Evolutionary conservation across 176 grass and related monocot genomes (phyloP), one percentile per base, ranked within the genome.

Genomic region (Avena sativa): DNA sequence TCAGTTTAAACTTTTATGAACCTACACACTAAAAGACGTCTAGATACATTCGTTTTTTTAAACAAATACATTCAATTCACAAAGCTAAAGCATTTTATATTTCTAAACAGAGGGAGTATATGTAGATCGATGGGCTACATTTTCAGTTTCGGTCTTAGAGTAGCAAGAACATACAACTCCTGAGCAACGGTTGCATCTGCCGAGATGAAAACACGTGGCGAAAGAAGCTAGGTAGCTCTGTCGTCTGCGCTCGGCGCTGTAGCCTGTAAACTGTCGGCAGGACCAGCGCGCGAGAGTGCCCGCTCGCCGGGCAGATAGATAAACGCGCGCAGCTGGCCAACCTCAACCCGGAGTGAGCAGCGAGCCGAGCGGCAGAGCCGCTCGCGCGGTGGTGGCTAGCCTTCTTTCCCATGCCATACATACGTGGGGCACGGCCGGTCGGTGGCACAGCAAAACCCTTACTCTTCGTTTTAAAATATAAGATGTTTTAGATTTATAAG

Each of bases 191-290:
- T 40, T 40, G 38, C 38, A 40, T 40, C 38, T 40, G 60, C 60
- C 60, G 21, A 26, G 60, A 26, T 26, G 20, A n/a, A 15, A 21
- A 57, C 9, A 60, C 59, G 9, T 61, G 17, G 36, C 7, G 10
- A 71, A 62, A 38, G 20, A 61, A 59, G 77, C 20, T 32, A 50
- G 23, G 23, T 40, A 40, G 38, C 38, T 28, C 9, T 30, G 60
- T 64, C 58, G 78, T 26, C 15, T 81, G 43, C 13, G 43, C 74
- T 19, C 30, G 30, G 30, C 30, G 47, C 46, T 40, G 5, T 44
- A 40, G 57, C 57, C 57, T 62, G n/a, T 65, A 28, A 81, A 81
- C 59, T 49, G 60, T 81, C 59, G 43, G 79, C 79, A 66, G 79
- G 79, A 49, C 43, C 38, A 48, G 14, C 78, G 2, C 1, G 30